Percentiles rank a stretch among this genome's conserved stretches.
Conservation (phyloP, 2,329 filamentous ascomycete species). For the Exophiala xenobiotica region DNA sequence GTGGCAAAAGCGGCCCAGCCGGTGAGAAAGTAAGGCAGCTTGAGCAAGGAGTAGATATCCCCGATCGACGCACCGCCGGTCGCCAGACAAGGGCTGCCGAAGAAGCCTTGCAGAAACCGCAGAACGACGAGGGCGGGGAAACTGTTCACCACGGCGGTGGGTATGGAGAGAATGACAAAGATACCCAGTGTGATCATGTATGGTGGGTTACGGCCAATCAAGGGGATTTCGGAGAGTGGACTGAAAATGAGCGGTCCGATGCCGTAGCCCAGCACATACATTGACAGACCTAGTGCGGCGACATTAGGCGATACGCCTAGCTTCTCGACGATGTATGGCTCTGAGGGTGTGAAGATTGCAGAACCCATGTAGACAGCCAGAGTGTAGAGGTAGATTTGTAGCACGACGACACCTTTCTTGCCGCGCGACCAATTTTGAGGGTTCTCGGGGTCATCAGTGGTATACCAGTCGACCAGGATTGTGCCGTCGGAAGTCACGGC, state of each 20-base stretch:
- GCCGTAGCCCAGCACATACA: conserved; percentile 32
- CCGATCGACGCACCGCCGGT: conserved; percentile 51
- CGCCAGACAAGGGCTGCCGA: conserved; percentile 65
- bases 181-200: conserved; percentile 68
- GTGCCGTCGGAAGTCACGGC: conserved; percentile 24
- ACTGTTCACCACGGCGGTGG: conserved; percentile 61
- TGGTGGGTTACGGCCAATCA: conserved; percentile 65
- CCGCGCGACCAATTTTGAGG: conserved; percentile 32
- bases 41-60: conserved; percentile 53
- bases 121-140: conserved; percentile 64
- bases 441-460: conserved; percentile 32
- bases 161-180: conserved; percentile 67
- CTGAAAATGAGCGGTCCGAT: conserved; percentile 48
- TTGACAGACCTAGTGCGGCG: conserved; percentile 26
- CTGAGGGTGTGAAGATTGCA: conserved; percentile 29
- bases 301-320: conserved; percentile 22
- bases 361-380: conserved; percentile 31
- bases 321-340: conserved; percentile 24
- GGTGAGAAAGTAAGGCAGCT: conserved; percentile 59
- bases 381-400: conserved; percentile 32
- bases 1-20: conserved; percentile 54
- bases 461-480: conserved; percentile 31
- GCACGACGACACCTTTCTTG: conserved; percentile 28
- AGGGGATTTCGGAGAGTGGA: conserved; percentile 65
- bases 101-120: conserved; percentile 65